Percentiles rank a stretch among this genome's conserved stretches.
These are phyloP conservation scores for Beauveria medogensis DNA, from an alignment of 2,329 filamentous ascomycete genomes.

Conservation along the genomic window DNA sequence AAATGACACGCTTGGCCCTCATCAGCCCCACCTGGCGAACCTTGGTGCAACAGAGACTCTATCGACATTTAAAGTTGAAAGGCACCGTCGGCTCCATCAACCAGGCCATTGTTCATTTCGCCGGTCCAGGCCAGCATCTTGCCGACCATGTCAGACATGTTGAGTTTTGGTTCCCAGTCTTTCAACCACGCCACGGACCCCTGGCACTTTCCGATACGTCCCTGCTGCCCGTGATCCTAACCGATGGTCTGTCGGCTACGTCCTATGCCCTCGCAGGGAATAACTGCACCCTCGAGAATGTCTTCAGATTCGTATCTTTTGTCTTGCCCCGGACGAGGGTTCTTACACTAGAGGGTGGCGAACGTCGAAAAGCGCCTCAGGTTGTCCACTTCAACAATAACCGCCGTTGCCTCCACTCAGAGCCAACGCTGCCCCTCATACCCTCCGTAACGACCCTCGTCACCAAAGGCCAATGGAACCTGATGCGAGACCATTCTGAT, in stretches of 20 bases:
- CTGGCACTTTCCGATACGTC: slow-evolving; percentile 34
- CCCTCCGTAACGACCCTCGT: slow-evolving; percentile 57
- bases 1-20: slow-evolving; percentile 57
- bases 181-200: slow-evolving; percentile 46
- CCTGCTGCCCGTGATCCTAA: slow-evolving; percentile 43
- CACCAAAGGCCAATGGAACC: slow-evolving; percentile 70
- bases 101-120: slow-evolving; percentile 54
- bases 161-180: slow-evolving; percentile 72
- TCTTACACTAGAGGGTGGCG: slow-evolving; percentile 67
- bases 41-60: slow-evolving; percentile 63
- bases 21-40: slow-evolving; percentile 56
- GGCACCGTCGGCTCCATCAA: slow-evolving; percentile 56
- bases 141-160: slow-evolving; percentile 60
- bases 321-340: slow-evolving; percentile 55
- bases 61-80: slow-evolving; percentile 68
- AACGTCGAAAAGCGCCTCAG: slow-evolving; percentile 66
- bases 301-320: slow-evolving; percentile 54
- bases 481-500: slow-evolving; percentile 56
- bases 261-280: slow-evolving; percentile 53
- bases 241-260: slow-evolving; percentile 47
- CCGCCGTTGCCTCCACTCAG: slow-evolving; percentile 2
- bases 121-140: slow-evolving; percentile 45
- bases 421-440: slow-evolving; percentile 35
- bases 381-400: slow-evolving; percentile 34
- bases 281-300: slow-evolving; percentile 63